Base-by-base conservation (phyloP, 2,329 filamentous ascomycete genomes). In the Nannizzia gypsea region DNA sequence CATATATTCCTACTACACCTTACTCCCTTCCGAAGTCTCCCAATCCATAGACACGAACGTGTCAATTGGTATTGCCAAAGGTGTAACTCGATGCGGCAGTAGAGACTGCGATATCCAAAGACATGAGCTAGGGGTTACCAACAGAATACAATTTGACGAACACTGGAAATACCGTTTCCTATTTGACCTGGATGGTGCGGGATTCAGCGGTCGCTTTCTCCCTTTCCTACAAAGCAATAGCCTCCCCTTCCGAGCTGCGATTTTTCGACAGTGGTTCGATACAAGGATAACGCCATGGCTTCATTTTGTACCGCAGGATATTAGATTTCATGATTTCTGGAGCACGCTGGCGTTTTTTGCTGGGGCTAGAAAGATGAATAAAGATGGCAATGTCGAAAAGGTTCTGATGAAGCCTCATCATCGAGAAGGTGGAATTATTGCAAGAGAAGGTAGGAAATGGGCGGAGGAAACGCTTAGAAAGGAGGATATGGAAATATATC, bases 241-340 rank as follows among this genome's bases (percentile, higher is more conserved):
- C 55, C 77, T 90, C 3, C 87, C 88, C 0, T 83, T 93, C 68
- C 79, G 89, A 64, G 82, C 74, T 0, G 84, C 84, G 0, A 77
- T 92, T 5, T 92, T 91, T 71, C 81, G 83, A 24, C 84, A 89
- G 68, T 95, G 89, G 89, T 89, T 86, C 71, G 86, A 88, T 61
- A 83, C 85, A 56, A 82, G 89, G 4, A 73, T 93, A 15, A 81
- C 79, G 61, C 82, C 89, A 0, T 95, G 89, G 89, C 75, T 85
- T 50, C 89, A 95, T 69, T 93, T 90, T 66, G 85, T 92, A 1
- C 89, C 89, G 6, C 73, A 91, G 15, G 89, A 93, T 68, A 65
- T 86, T 1, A 80, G 89, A 2, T 83, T 88, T 20, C 87, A 90
- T 62, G 87, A 82, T 0, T 73, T 93, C 44, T 89, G 88, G 76